phyloP scores from a whole-genome alignment of 148 eudicot species.

The Spergularia bocconei region DNA sequence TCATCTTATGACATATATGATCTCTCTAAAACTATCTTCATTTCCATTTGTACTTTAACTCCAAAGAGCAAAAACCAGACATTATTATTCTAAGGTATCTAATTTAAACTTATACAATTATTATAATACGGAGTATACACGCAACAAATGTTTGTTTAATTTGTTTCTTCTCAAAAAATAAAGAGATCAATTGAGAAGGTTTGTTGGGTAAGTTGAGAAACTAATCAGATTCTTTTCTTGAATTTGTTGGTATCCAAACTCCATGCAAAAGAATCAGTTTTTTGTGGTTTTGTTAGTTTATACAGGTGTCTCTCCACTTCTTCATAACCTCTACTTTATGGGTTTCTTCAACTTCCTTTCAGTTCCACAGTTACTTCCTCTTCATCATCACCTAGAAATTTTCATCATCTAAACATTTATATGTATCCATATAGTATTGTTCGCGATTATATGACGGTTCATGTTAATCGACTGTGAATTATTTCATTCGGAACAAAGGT shows the following conservation, averaged over 20 bases:
- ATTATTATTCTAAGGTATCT: no score
- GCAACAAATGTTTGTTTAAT: neutral
- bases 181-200: no score
- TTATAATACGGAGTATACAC: neutral
- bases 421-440: neutral
- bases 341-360: neutral
- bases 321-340: neutral
- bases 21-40: no score
- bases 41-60: no score
- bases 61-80: no score
- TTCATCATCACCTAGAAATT: neutral
- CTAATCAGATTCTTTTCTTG: conserved; percentile 28
- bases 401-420: neutral
- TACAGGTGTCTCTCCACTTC: conserved; percentile 23
- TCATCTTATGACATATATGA: no score
- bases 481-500: neutral
- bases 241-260: conserved; percentile 23
- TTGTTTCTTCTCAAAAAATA: neutral
- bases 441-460: neutral
- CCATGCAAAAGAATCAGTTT: neutral
- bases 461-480: neutral
- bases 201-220: conserved; percentile 14
- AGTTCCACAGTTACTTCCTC: neutral
- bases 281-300: conserved; percentile 16
- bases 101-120: no score